Base-by-base conservation (phyloP, 805 yeast species). In the Starmerella kuoi region DNA sequence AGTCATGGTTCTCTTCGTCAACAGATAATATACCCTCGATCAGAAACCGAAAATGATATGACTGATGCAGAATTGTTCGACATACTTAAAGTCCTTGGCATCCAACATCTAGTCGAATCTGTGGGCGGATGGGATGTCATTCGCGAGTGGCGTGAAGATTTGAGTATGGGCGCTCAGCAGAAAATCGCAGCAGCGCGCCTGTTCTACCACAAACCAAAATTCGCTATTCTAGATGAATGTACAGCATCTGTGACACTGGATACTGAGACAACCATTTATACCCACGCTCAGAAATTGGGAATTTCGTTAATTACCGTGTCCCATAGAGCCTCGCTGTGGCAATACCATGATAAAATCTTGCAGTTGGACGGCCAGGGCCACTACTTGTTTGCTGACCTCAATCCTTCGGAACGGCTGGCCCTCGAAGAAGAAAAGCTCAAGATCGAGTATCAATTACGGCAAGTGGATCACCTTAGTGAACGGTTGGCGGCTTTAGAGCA, bases 201-300 rank as follows among this genome's bases (percentile, higher is more conserved):
- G 61, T 87, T 82, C 57, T 87, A 86, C 58, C 95, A 87, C 61
- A 71, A 72, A 54, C 97, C 97, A 2, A 80, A 76, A 60, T 87
- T 86, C 68, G 97, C 97, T 0, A 94, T 87, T 21, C 66, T 87
- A 50, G 97, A 87, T 63, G 97, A 87, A 65, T 87, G 95, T 61
- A 87, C 97, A 1, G 84, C 95, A 3, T 88, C 94, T 1, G 94
- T 87, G 2, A 78, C 95, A 0, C 83, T 91, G 9, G 82, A 80
- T 46, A 79, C 86, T 75, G 97, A 87, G 58, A 84, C 80, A 48
- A 76, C 78, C 53, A 86, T 88, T 83, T 87, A 87, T 56, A 62
- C 75, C 39, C 79, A 80, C 55, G 95, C 95, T 0, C 82, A 80
- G 57, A 66, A 69, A 15, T 66, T 82, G 47, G 83, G 84, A 0